phyloP scores from a whole-genome alignment of 306 rosid genomes.

The Prunus padus region DNA sequence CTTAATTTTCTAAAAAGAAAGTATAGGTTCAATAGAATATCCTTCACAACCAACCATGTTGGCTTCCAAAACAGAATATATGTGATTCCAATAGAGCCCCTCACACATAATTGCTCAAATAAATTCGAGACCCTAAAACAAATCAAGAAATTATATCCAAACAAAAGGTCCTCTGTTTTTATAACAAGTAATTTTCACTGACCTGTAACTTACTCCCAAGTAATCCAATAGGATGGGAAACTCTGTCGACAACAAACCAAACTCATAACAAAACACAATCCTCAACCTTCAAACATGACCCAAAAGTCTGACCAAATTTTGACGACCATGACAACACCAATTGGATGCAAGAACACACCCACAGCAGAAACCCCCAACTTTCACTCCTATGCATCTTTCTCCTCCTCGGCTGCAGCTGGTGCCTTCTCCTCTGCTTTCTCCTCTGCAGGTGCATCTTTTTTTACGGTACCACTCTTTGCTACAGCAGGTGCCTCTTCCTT shows the following conservation, averaged over 20 bases:
- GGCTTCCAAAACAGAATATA: not conserved
- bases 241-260: conserved; percentile 24
- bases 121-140: conserved; percentile 10
- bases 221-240: conserved; percentile 19
- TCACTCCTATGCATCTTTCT: conserved; percentile 11
- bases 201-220: conserved; percentile 31
- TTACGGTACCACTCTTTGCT: conserved; percentile 32
- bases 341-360: not conserved
- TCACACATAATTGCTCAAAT: conserved; percentile 7
- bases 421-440: conserved; percentile 29
- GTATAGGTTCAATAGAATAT: too few relatives aligned
- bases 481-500: conserved; percentile 23
- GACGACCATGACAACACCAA: not conserved
- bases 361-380: not conserved
- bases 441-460: conserved; percentile 33
- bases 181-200: conserved; percentile 32
- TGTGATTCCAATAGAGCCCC: not conserved
- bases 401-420: conserved; percentile 34
- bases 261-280: conserved; percentile 44
- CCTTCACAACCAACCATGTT: not conserved
- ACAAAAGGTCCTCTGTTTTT: conserved; percentile 18
- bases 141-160: conserved; percentile 37
- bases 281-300: conserved; percentile 46
- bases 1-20: too few relatives aligned
- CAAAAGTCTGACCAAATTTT: conserved; percentile 2